Conservation (phyloP, 129 eudicot genomes). For the Arctium lappa region DNA sequence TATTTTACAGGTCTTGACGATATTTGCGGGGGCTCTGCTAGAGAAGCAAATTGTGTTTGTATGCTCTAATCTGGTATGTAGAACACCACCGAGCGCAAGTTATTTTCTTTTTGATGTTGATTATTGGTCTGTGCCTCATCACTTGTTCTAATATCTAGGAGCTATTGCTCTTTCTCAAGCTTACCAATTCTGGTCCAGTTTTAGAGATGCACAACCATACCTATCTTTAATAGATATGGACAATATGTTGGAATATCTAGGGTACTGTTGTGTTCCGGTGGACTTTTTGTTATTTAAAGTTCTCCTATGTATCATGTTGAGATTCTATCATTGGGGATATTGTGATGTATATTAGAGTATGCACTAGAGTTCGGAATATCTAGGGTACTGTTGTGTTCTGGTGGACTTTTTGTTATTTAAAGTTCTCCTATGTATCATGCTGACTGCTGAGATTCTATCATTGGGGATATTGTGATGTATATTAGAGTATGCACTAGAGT, state of each 20-base stretch:
- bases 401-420: neutral
- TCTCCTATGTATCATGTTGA: neutral
- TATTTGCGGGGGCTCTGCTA: constrained; percentile 89
- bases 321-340: neutral
- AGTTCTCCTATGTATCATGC: neutral
- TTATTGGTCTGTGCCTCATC: neutral
- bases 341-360: neutral
- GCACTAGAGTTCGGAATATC: neutral
- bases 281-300: neutral
- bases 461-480: neutral
- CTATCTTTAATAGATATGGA: neutral
- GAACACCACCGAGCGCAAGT: neutral
- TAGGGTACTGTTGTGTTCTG: neutral
- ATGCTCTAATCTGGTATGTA: constrained; percentile 79
- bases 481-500: neutral
- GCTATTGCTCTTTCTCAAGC: constrained; percentile 1
- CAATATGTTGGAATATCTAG: neutral
- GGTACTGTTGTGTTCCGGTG: neutral
- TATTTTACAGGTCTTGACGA: constrained; percentile 73
- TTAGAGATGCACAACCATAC: constrained; percentile 6
- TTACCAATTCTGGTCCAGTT: constrained; percentile 11
- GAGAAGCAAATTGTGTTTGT: constrained; percentile 90
- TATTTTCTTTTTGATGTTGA: neutral
- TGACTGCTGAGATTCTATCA: neutral
- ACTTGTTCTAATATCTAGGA: neutral